These are phyloP conservation scores for Rhizopus arrhizus DNA, from an alignment of 371 early-diverging fungal species.

Conservation along the genomic window DNA sequence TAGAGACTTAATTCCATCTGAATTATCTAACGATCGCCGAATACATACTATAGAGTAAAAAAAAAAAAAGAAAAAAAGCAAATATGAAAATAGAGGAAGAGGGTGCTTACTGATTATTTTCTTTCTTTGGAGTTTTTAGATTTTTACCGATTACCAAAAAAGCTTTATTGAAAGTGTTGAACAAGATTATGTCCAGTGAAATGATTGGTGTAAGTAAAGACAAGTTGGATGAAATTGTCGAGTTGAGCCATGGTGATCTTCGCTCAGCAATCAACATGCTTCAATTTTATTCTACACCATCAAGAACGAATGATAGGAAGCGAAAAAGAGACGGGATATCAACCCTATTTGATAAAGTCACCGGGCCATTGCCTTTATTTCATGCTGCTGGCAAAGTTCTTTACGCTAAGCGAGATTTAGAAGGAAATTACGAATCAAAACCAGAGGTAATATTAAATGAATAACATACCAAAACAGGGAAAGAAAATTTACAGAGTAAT, in stretches of 20 bases:
- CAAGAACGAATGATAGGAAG: not conserved
- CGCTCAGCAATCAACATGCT: conserved; percentile 44
- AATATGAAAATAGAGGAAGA: conserved; percentile 1
- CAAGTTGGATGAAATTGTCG: conserved; percentile 20
- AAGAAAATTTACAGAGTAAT: not conserved
- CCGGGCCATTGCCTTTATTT: conserved; percentile 30
- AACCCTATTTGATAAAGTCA: conserved; percentile 11
- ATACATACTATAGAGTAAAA: conserved; percentile 4
- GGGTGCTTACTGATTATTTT: too few species aligned
- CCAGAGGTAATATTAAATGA: conserved; percentile 27
- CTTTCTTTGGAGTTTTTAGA: conserved; percentile 17
- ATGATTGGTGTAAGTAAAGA: not conserved
- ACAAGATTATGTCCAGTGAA: conserved; percentile 19
- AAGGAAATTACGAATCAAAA: conserved; percentile 29
- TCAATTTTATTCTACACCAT: conserved; percentile 31
- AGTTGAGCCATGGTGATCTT: conserved; percentile 40
- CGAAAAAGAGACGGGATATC: not conserved
- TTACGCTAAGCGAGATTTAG: conserved; percentile 35
- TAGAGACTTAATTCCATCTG: conserved; percentile 13
- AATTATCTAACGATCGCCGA: not conserved
- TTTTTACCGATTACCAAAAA: conserved; percentile 29
- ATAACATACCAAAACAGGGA: not conserved
- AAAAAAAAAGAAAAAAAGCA: conserved; percentile 9
- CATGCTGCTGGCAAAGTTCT: conserved; percentile 51
- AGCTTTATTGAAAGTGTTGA: conserved; percentile 18